phyloP scores from a whole-genome alignment of 1,284 basidiomycete species.

The Boletus sp. region DNA sequence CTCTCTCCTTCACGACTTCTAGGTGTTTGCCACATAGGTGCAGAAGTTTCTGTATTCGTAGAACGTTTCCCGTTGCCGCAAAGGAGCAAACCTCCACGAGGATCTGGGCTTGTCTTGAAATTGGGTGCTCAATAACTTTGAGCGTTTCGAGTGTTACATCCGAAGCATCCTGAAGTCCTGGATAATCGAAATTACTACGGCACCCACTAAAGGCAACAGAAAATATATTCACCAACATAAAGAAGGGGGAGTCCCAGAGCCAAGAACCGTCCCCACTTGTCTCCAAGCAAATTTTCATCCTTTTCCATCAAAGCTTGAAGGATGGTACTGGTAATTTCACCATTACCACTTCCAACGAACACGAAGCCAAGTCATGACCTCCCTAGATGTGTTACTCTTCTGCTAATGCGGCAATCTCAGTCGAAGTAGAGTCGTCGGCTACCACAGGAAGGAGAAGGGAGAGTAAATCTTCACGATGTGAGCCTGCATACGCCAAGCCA shows the following conservation, averaged over 20 bases:
- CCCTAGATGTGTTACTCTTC: too few relatives aligned
- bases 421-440: conserved; percentile 80
- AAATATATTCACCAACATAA: conserved; percentile 72
- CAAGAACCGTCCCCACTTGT: conserved; percentile 96
- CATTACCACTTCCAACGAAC: conserved; percentile 95
- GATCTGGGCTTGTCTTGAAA: conserved; percentile 90
- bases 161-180: conserved; percentile 88
- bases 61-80: conserved; percentile 95
- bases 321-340: conserved; percentile 90
- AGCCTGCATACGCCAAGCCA: conserved; percentile 94
- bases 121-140: conserved; percentile 93
- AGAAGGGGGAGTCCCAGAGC: conserved; percentile 89
- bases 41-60: conserved; percentile 93
- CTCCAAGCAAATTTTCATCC: conserved; percentile 75
- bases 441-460: conserved; percentile 78
- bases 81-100: conserved; percentile 95
- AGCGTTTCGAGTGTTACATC: conserved; percentile 97
- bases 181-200: conserved; percentile 13
- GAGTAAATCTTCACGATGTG: conserved; percentile 88
- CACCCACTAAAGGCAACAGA: not conserved
- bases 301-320: conserved; percentile 93
- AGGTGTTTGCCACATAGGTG: conserved; percentile 95
- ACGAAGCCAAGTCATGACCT: conserved; percentile 97
- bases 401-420: conserved; percentile 90
- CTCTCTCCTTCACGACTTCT: conserved; percentile 59